These are phyloP conservation scores for Quercus tomentella DNA, from an alignment of 331 rosid genomes.

Conservation along the genomic window DNA sequence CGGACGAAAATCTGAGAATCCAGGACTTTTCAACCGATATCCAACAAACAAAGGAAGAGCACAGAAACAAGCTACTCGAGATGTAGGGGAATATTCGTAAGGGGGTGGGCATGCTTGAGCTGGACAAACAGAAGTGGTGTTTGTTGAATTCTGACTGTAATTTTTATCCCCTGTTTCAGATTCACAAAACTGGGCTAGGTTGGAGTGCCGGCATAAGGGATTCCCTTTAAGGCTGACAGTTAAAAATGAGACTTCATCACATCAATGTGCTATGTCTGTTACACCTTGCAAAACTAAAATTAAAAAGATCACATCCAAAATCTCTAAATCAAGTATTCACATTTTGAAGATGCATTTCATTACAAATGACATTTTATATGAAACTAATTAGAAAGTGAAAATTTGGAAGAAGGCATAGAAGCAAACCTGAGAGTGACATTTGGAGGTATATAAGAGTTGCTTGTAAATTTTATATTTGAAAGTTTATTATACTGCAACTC, in stretches of 20 bases:
- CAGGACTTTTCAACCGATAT: conserved; percentile 93
- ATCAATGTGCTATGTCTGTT: background rate
- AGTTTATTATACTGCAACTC: conserved; percentile 69
- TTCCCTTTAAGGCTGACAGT: conserved; percentile 82
- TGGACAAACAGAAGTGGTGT: conserved; percentile 29
- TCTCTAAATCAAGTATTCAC: background rate
- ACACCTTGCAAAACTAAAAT: background rate
- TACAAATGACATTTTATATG: background rate
- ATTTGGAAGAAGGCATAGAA: conserved; percentile 31
- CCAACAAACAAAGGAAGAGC: conserved; percentile 55
- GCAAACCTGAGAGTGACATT: conserved; percentile 73
- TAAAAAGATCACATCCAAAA: conserved; percentile 1
- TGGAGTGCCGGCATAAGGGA: conserved; percentile 60
- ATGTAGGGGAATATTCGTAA: conserved; percentile 45
- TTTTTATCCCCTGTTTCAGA: conserved; percentile 26
- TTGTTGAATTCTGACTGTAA: conserved; percentile 15
- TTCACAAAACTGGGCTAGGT: conserved; percentile 49
- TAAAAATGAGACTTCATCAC: conserved; percentile 1
- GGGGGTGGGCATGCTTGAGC: conserved; percentile 61
- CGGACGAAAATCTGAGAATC: conserved; percentile 59
- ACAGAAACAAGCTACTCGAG: conserved; percentile 55
- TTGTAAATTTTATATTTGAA: conserved; percentile 34
- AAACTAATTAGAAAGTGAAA: background rate
- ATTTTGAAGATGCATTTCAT: background rate
- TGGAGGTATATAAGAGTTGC: conserved; percentile 46